Percentiles rank a stretch among this genome's conserved stretches.
phyloP scores from a whole-genome alignment of 1,284 basidiomycete species.

The Leccinum pallidistipes region DNA sequence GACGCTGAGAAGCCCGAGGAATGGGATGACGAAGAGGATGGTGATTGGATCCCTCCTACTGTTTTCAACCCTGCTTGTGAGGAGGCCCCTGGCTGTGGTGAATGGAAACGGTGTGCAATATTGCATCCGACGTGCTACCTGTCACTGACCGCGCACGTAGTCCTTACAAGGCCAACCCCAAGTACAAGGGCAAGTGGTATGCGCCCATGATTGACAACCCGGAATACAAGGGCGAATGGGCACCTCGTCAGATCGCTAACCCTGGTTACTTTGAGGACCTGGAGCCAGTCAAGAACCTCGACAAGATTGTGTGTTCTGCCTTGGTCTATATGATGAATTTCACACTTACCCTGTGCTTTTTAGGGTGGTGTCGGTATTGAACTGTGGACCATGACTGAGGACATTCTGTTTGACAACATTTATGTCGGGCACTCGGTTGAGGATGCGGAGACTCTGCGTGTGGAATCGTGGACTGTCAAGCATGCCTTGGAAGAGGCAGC shows the following conservation, averaged over 20 bases:
- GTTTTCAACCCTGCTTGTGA: conserved; percentile 90
- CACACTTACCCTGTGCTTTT: conserved; percentile 11
- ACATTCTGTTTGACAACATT: conserved; percentile 94
- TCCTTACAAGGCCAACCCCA: conserved; percentile 88
- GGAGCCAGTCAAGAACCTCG: conserved; percentile 80
- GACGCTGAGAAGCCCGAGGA: conserved; percentile 97
- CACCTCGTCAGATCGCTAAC: conserved; percentile 91
- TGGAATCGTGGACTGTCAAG: conserved; percentile 87
- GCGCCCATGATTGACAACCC: conserved; percentile 96
- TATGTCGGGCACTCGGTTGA: conserved; percentile 87
- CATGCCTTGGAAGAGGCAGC: conserved; percentile 60
- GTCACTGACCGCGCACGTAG: conserved; percentile 36
- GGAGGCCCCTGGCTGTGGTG: conserved; percentile 91
- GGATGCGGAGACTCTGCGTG: conserved; percentile 80
- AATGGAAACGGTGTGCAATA: conserved; percentile 71
- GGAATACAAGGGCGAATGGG: conserved; percentile 96
- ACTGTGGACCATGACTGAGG: conserved; percentile 98
- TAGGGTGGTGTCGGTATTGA: conserved; percentile 94
- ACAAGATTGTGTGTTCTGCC: conserved; percentile 66
- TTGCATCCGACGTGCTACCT: background rate
- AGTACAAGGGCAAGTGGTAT: conserved; percentile 96
- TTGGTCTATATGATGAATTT: background rate
- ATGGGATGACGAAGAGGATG: conserved; percentile 99
- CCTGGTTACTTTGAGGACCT: conserved; percentile 90
- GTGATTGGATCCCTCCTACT: conserved; percentile 94